Percentiles rank a stretch among this genome's conserved stretches.
Conservation (phyloP, 2,329 filamentous ascomycete species). For the Curvularia sp. region DNA sequence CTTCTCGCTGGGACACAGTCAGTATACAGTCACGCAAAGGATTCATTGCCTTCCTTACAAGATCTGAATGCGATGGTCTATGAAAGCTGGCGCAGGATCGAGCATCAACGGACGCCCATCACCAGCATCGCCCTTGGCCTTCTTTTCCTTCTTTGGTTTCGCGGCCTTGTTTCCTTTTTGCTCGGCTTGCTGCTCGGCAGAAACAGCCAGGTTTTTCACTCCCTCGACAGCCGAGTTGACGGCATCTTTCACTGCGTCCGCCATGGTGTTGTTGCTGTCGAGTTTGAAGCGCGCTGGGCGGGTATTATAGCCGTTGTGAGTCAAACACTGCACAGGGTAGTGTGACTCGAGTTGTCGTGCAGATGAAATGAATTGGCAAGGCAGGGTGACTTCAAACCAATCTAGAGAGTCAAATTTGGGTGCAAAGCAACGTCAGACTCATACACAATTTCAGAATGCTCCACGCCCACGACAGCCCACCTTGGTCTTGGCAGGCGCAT, state of each 20-base stretch:
- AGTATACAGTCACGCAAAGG: conserved; percentile 8
- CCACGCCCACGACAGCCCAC: conserved; percentile 34
- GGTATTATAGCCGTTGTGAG: conserved; percentile 33
- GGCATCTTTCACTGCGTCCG: conserved; percentile 57
- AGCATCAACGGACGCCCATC: conserved; percentile 57
- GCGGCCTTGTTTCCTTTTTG: conserved; percentile 27
- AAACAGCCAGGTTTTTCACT: conserved; percentile 66
- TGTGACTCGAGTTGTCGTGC: neutral
- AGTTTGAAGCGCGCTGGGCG: conserved; percentile 30
- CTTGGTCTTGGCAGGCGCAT: conserved; percentile 28
- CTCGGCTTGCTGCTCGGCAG: conserved; percentile 43
- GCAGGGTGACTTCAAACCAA: conserved; percentile 12
- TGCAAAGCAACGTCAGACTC: conserved; percentile 17
- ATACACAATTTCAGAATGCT: conserved; percentile 36
- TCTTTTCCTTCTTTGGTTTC: conserved; percentile 54
- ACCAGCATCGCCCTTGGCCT: conserved; percentile 52
- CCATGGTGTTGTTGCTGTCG: conserved; percentile 50
- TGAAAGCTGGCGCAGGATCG: conserved; percentile 71
- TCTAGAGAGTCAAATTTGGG: conserved; percentile 13
- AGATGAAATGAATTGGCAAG: conserved; percentile 10
- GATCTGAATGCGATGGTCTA: conserved; percentile 81
- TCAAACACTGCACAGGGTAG: conserved; percentile 32
- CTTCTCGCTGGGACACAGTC: conserved; percentile 62
- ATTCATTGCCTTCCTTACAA: conserved; percentile 58
- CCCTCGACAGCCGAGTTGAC: conserved; percentile 62